Conservation (phyloP, 2,329 filamentous ascomycete species). For the Exophiala mesophila region DNA sequence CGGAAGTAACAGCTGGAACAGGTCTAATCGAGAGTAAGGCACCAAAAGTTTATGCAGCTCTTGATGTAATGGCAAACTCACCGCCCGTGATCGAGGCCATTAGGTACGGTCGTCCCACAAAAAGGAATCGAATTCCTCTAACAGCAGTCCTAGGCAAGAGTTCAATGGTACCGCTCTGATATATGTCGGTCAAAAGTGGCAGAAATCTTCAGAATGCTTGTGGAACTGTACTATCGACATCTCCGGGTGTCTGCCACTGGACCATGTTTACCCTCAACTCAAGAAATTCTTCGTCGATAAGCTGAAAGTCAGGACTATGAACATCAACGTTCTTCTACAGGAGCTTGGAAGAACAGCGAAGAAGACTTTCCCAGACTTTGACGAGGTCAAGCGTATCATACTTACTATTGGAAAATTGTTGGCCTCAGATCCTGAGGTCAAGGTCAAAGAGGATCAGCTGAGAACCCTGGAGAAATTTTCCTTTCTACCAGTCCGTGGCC, state of each 20-base stretch:
- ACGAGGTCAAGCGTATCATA: conserved; percentile 12
- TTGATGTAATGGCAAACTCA: conserved; percentile 6
- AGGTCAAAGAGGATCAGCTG: conserved; percentile 6
- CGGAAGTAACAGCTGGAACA: no score
- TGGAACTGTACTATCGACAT: conserved; percentile 14
- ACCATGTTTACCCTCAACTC: conserved; percentile 8
- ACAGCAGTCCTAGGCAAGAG: conserved; percentile 5
- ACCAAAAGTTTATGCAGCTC: conserved; percentile 3
- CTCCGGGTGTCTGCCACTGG: conserved; percentile 9
- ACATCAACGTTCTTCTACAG: conserved; percentile 11
- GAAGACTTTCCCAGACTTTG: conserved; percentile 4
- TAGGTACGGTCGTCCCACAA: conserved; percentile 1
- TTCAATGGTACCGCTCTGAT: conserved; percentile 7
- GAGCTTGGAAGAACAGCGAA: conserved; percentile 10
- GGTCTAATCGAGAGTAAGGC: no score
- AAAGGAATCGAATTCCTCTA: neutral
- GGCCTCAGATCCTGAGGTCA: conserved; percentile 1
- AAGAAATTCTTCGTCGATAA: conserved; percentile 16
- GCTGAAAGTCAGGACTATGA: conserved; percentile 14
- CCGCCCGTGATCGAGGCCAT: conserved; percentile 5
- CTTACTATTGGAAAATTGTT: conserved; percentile 11
- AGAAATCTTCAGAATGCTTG: conserved; percentile 12
- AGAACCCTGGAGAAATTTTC: conserved; percentile 5
- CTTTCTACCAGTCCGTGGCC: conserved; percentile 14
- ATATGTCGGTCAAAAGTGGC: conserved; percentile 7